These are phyloP conservation scores for Sophora flavescens DNA, from an alignment of 306 rosid genomes.

Conservation along the genomic window DNA sequence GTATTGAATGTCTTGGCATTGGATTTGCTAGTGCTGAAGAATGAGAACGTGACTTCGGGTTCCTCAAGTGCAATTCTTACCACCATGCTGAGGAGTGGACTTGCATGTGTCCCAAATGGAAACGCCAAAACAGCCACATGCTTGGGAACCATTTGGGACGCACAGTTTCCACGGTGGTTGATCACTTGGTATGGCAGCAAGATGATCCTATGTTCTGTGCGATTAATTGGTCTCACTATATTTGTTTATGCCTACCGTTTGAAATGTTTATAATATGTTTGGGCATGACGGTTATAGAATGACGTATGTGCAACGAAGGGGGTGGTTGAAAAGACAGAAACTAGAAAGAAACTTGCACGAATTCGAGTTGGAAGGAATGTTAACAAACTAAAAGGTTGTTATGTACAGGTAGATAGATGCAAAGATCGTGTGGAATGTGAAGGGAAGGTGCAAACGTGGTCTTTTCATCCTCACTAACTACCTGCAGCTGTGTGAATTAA, in stretches of 20 bases:
- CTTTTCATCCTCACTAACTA: neutral
- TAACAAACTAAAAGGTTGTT: neutral
- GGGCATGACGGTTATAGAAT: neutral
- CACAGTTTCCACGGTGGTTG: neutral
- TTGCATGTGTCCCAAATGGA: slow-evolving; percentile 81
- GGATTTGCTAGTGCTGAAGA: slow-evolving; percentile 58
- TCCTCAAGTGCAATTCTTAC: slow-evolving; percentile 52
- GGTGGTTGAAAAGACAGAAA: neutral
- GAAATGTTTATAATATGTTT: neutral
- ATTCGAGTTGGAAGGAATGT: neutral
- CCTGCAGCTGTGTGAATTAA: neutral
- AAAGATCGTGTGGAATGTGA: slow-evolving; percentile 2
- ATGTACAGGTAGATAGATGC: neutral
- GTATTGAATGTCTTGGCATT: slow-evolving; percentile 45
- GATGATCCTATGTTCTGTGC: no score
- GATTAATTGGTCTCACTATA: neutral
- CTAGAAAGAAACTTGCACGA: neutral
- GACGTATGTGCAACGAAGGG: neutral
- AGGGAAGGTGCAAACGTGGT: neutral
- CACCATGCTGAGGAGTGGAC: slow-evolving; percentile 60
- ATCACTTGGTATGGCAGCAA: no score
- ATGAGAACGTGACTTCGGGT: slow-evolving; percentile 55
- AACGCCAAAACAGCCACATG: slow-evolving; percentile 77
- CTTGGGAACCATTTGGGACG: neutral
- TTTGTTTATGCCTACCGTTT: neutral